Percentiles rank a stretch among this genome's conserved stretches.
phyloP scores from a whole-genome alignment of 352 stramenopile genomes.

The Pythium insidiosum region DNA sequence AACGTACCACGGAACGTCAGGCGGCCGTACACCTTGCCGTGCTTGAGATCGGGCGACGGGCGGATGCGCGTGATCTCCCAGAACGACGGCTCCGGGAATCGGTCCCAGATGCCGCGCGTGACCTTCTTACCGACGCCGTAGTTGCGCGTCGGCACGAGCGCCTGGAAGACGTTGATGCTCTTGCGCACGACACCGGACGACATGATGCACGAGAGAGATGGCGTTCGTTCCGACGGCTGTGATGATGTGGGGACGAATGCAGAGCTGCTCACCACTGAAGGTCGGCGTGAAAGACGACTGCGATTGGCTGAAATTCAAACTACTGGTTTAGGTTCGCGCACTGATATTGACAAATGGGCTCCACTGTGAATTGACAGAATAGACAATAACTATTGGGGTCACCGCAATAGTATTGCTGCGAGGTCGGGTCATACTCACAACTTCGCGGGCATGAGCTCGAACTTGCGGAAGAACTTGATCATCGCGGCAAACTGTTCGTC shows the following conservation, averaged over 20 bases:
- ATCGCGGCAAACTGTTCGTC: constrained; percentile 59
- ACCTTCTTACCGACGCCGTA: constrained; percentile 66
- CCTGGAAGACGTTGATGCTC: constrained; percentile 62
- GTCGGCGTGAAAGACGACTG: too few species aligned
- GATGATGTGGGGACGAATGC: too few species aligned
- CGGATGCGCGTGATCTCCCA: constrained; percentile 78
- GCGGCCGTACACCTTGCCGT: constrained; percentile 78
- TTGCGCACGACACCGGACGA: constrained; percentile 10
- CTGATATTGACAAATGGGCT: too few species aligned
- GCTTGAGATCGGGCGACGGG: constrained; percentile 69
- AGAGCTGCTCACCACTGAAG: too few species aligned
- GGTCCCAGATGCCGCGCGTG: constrained; percentile 67
- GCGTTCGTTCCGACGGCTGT: too few species aligned
- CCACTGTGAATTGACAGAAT: too few species aligned
- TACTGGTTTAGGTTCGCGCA: too few species aligned
- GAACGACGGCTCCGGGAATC: constrained; percentile 64
- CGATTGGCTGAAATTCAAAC: too few species aligned
- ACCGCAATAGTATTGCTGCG: neutral
- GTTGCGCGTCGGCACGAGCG: constrained; percentile 55
- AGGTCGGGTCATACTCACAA: constrained; percentile 13
- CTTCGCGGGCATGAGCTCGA: constrained; percentile 39
- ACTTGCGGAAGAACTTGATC: constrained; percentile 65
- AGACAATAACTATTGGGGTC: neutral
- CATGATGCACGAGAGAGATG: too few species aligned
- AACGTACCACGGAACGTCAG: constrained; percentile 77